A percentile compares a stretch with the other conserved stretches of the same genome.
phyloP scores from a whole-genome alignment of 2,329 filamentous ascomycete genomes.

The Aspergillus sergii region DNA sequence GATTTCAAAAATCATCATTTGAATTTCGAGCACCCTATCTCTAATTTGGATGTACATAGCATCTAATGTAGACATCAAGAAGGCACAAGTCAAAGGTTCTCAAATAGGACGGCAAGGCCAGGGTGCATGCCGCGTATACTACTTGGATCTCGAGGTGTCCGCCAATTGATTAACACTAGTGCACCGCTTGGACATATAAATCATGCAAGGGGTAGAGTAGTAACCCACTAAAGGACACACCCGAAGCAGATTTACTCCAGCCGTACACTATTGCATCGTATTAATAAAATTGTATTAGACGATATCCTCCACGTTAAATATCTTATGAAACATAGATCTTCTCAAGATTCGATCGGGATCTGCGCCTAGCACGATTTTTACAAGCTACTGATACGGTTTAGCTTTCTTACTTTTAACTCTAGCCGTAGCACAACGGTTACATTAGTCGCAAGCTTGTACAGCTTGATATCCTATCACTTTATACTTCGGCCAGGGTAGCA shows the following conservation, averaged over 20 bases:
- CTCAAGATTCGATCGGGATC: neutral
- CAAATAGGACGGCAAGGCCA: neutral
- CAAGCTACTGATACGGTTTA: neutral
- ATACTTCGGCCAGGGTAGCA: neutral
- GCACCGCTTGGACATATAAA: neutral
- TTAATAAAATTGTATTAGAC: neutral
- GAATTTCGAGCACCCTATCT: too few species aligned
- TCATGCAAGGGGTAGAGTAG: neutral
- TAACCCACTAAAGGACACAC: neutral
- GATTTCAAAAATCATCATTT: neutral
- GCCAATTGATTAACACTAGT: too few species aligned
- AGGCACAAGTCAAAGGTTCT: neutral
- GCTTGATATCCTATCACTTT: neutral
- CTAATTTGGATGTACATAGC: too few species aligned
- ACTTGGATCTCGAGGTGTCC: neutral
- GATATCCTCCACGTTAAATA: neutral
- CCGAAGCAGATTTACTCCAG: neutral
- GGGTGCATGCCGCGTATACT: too few species aligned
- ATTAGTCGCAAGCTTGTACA: neutral
- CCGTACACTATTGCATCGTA: neutral
- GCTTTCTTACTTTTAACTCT: neutral
- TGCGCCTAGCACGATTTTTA: neutral
- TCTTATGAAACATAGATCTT: neutral
- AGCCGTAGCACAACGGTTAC: neutral
- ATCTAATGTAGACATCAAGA: neutral